Evolutionary conservation across 257 asterid species (phyloP).

Genomic region (Nemophila menziesii): DNA sequence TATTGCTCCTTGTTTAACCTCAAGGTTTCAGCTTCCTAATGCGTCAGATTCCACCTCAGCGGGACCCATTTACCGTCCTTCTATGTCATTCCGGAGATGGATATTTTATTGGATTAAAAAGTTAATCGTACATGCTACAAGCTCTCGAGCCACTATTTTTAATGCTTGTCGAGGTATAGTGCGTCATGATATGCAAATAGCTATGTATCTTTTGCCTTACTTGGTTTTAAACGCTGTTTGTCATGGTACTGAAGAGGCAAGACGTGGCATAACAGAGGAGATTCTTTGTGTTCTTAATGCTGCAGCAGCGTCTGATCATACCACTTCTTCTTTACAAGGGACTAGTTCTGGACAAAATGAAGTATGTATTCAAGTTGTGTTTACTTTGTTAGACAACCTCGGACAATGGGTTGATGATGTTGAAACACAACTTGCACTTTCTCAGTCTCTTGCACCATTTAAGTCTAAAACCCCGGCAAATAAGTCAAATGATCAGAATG

Average conservation of each 20-base stretch:
- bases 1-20: conserved; percentile 97
- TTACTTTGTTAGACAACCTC: conserved; percentile 89
- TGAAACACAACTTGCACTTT: conserved; percentile 77
- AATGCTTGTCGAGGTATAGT: conserved; percentile 95
- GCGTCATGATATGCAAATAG: conserved; percentile 91
- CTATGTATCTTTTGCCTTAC: conserved; percentile 93
- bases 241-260: conserved; percentile 86
- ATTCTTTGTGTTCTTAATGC: conserved; percentile 77
- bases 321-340: conserved; percentile 39
- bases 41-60: conserved; percentile 52
- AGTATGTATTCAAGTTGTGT: conserved; percentile 95
- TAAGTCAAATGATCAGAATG: conserved; percentile 48
- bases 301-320: conserved; percentile 63
- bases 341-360: conserved; percentile 66
- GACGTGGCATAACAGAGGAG: conserved; percentile 72
- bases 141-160: conserved; percentile 75
- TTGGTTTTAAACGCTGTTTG: conserved; percentile 83
- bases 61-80: conserved; percentile 79
- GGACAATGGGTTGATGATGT: conserved; percentile 99
- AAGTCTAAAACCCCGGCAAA: conserved; percentile 41
- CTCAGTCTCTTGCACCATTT: conserved; percentile 59
- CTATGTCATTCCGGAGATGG: conserved; percentile 90
- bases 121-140: conserved; percentile 76
- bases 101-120: conserved; percentile 69
- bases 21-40: conserved; percentile 62